phyloP scores from a whole-genome alignment of 2,329 filamentous ascomycete species.

The Septoria petroselini region DNA sequence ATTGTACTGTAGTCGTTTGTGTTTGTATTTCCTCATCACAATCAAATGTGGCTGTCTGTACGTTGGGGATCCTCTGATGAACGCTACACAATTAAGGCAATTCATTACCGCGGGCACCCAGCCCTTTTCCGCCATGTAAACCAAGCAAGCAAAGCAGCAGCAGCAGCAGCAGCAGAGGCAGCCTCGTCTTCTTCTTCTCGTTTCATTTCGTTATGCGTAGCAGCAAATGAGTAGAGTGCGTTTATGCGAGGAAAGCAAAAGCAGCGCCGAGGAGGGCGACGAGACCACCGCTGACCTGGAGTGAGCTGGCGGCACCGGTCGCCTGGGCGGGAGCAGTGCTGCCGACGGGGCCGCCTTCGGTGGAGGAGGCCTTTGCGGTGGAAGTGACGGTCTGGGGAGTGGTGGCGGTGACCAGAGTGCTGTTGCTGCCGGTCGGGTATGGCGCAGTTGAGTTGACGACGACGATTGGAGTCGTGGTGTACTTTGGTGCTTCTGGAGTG shows the following conservation, averaged over 20 bases:
- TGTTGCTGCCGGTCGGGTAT: conserved; percentile 24
- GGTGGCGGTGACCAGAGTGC: conserved; percentile 17
- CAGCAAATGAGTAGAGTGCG: background rate
- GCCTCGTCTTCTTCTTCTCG: too few relatives aligned
- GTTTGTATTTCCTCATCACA: too few relatives aligned
- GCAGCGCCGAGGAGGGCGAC: conserved; percentile 20
- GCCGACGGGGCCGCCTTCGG: conserved; percentile 17
- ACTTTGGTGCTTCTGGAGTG: conserved; percentile 12
- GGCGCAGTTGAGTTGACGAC: conserved; percentile 16
- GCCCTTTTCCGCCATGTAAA: too few relatives aligned
- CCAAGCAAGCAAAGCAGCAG: background rate
- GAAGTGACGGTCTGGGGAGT: conserved; percentile 15
- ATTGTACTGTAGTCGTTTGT: too few relatives aligned
- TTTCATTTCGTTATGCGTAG: background rate
- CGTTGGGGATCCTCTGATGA: too few relatives aligned
- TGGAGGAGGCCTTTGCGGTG: conserved; percentile 14
- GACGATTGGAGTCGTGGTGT: conserved; percentile 10
- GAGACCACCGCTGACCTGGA: conserved; percentile 18
- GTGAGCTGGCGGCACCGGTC: conserved; percentile 14
- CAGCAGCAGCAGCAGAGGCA: background rate
- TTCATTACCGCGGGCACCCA: too few relatives aligned
- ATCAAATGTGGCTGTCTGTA: too few relatives aligned
- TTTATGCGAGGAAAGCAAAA: conserved; percentile 25
- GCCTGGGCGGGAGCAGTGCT: conserved; percentile 12
- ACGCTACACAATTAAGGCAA: too few relatives aligned